Percentiles rank a stretch among this genome's conserved stretches.
Evolutionary conservation across 1,139 yeast species (phyloP).

Genomic region (Entelexis sorbosivorans): DNA sequence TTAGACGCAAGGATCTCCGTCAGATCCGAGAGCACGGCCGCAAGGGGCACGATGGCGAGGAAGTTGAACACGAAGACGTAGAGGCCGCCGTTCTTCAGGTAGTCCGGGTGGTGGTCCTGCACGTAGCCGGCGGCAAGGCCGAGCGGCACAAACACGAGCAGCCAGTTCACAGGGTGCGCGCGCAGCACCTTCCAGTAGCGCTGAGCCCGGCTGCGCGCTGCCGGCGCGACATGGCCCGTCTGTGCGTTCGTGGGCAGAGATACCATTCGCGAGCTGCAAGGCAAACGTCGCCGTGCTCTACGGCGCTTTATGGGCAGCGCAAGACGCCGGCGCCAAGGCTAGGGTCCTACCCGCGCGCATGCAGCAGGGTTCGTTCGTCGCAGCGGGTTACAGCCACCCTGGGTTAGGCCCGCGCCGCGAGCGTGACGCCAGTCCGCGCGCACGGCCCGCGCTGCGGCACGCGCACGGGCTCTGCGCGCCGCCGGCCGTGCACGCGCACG

Average conservation of each 20-base stretch:
- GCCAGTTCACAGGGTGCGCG: slow-evolving; percentile 43
- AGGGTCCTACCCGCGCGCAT: neutral
- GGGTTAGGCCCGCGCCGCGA: neutral
- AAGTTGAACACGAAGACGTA: slow-evolving; percentile 66
- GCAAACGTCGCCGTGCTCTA: neutral
- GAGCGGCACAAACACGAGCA: slow-evolving; percentile 73
- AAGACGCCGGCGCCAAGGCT: neutral
- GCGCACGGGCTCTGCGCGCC: no score
- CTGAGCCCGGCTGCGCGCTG: neutral
- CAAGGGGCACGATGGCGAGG: slow-evolving; percentile 83
- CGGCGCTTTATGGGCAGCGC: neutral
- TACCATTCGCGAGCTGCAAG: neutral
- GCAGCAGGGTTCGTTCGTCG: neutral
- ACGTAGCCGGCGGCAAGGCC: slow-evolving; percentile 63
- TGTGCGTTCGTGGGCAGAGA: neutral
- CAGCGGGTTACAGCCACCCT: slow-evolving; percentile 1
- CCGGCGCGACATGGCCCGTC: neutral
- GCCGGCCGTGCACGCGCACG: no score
- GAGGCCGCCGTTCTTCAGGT: slow-evolving; percentile 31
- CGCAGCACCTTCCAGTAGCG: slow-evolving; percentile 10
- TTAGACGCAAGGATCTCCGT: slow-evolving; percentile 85
- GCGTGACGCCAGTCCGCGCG: no score
- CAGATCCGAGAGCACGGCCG: slow-evolving; percentile 78
- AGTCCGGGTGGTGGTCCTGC: slow-evolving; percentile 34
- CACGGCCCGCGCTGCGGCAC: no score